These are phyloP conservation scores for Yamadazyma spencermartinsiae DNA, from an alignment of 1,139 yeast species.

Conservation along the genomic window DNA sequence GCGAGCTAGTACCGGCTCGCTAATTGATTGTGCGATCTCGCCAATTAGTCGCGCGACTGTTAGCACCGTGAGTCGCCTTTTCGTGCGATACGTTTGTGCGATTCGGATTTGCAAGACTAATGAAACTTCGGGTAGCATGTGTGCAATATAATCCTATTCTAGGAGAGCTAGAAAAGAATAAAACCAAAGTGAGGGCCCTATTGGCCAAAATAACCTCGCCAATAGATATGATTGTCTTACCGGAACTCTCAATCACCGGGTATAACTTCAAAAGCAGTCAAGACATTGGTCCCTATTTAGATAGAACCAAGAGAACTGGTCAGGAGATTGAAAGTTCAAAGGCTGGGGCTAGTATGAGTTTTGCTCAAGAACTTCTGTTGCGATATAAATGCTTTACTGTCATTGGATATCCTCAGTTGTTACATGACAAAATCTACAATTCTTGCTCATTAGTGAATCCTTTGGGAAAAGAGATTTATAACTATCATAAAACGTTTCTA, in stretches of 20 bases:
- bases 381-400: constrained; percentile 64
- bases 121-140: constrained; percentile 54
- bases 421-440: constrained; percentile 52
- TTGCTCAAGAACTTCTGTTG: constrained; percentile 59
- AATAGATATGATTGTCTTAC: constrained; percentile 71
- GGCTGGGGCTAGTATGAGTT: constrained; percentile 38
- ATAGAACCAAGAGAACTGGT: constrained; percentile 18
- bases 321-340: neutral
- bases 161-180: constrained; percentile 59
- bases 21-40: too few relatives aligned
- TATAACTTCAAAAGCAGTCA: constrained; percentile 59
- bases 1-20: too few relatives aligned
- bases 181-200: constrained; percentile 45
- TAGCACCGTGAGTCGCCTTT: too few relatives aligned
- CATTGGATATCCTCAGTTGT: constrained; percentile 77
- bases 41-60: too few relatives aligned
- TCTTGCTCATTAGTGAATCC: constrained; percentile 69
- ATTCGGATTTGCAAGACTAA: too few relatives aligned
- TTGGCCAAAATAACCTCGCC: constrained; percentile 23
- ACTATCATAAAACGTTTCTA: constrained; percentile 76
- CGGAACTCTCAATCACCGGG: constrained; percentile 86
- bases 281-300: constrained; percentile 65
- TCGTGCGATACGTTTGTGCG: too few relatives aligned
- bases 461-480: constrained; percentile 56
- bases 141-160: constrained; percentile 69